Base-by-base conservation (phyloP, 805 yeast species). In the Starmerella davenportii region DNA sequence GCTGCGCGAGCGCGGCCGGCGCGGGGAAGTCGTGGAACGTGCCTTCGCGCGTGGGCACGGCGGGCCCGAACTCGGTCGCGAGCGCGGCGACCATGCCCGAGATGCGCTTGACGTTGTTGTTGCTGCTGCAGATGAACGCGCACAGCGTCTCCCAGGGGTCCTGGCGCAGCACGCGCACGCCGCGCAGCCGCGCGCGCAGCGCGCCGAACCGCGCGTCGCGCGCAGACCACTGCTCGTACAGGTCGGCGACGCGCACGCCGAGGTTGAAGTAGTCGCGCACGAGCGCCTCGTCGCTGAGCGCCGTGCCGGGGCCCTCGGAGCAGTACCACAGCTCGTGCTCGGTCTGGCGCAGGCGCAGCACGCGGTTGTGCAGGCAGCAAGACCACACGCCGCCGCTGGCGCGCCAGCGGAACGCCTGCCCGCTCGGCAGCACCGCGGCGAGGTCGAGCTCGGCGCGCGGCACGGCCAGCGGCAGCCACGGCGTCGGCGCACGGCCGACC, bases 101-200 rank as follows among this genome's bases (percentile, higher is more conserved):
- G 34, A 90, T 90, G 28, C 98, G 65, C 52, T 87, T 82, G 38
- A 90, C 90, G 51, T 90, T 90, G 58, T 90, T 90, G 57, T 90
- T 90, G n/a, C 93, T 76, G 2, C 94, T 81, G 59, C 96, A 90
- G 9, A 90, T 90, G 47, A 87, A 90, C 2, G 90, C 79, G 16
- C 87, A 61, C 34, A 84, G 62, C 32, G 87, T 82, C 49, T 90
- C 98, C 96, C 96, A 90, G 0, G 98, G 96, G 46, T 87, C 95
- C 56, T 90, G 96, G 28, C 85, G 66, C 21, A 90, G 65, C 45
- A 87, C 81, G 23, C 98, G 61, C 16, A 87, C 74, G 0, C 95
- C 96, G 3, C 63, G 63, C 39, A 72, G 72, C 13, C 38, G 44
- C 27, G 36, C 37, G 2, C 39, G 30, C 21, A 24, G 15, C 38